Evolutionary conservation across 179 eudicot species (phyloP).

Genomic region (Nepenthes alata): DNA sequence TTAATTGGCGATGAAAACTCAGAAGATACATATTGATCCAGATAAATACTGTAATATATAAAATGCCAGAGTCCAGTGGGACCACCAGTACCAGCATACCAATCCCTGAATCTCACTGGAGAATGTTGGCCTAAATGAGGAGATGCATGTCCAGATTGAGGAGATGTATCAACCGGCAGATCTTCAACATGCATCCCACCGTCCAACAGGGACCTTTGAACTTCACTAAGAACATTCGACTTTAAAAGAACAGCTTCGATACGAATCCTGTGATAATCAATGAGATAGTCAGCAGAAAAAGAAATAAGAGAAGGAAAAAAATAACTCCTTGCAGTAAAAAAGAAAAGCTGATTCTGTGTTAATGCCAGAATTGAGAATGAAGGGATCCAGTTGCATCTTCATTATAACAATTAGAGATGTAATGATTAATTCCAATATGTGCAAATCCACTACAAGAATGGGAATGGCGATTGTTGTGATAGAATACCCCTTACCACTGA

Average conservation of each 20-base stretch:
- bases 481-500: too few relatives aligned
- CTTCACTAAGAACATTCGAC: constrained; percentile 85
- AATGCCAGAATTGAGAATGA: constrained; percentile 4
- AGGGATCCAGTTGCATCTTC: too few relatives aligned
- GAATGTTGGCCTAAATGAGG: constrained; percentile 64
- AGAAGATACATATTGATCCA: constrained; percentile 85
- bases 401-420: too few relatives aligned
- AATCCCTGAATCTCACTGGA: constrained; percentile 38
- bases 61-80: constrained; percentile 96
- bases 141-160: constrained; percentile 51
- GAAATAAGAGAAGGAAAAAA: neutral
- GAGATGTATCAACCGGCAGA: constrained; percentile 58
- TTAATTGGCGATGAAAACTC: constrained; percentile 83
- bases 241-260: constrained; percentile 73
- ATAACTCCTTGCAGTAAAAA: neutral
- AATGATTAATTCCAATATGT: too few relatives aligned
- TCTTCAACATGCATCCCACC: constrained; percentile 94
- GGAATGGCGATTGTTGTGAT: too few relatives aligned
- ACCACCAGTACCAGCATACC: constrained; percentile 56
- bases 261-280: constrained; percentile 37
- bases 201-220: constrained; percentile 68
- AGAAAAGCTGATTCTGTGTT: too few relatives aligned
- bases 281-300: constrained; percentile 8
- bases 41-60: constrained; percentile 73
- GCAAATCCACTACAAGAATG: too few relatives aligned